Evolutionary conservation across 2,329 filamentous ascomycete genomes (phyloP).

Genomic region (Calonectria leucothoes): DNA sequence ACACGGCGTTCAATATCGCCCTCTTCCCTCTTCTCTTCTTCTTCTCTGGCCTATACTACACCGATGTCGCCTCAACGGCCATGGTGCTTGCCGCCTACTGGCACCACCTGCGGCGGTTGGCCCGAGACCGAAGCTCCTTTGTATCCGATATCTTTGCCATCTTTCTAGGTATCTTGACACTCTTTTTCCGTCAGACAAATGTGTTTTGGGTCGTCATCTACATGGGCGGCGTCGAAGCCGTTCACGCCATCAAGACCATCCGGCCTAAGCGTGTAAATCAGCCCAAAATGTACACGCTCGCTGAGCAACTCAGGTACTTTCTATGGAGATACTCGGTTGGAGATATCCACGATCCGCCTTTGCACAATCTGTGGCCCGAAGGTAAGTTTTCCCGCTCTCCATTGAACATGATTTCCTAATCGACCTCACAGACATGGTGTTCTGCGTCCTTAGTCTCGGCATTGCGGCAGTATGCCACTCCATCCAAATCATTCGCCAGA

Average conservation of each 20-base stretch:
- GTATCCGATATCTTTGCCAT: conserved; percentile 59
- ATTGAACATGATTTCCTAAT: conserved; percentile 23
- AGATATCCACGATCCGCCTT: conserved; percentile 65
- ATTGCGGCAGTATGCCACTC: conserved; percentile 67
- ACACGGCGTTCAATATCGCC: conserved; percentile 81
- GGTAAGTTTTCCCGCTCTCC: conserved; percentile 52
- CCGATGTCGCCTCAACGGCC: conserved; percentile 85
- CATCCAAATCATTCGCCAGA: conserved; percentile 54
- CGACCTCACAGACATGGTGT: conserved; percentile 58
- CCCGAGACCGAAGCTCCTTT: conserved; percentile 44
- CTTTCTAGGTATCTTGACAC: conserved; percentile 70
- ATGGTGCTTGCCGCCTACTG: conserved; percentile 78
- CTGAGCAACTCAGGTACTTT: conserved; percentile 52
- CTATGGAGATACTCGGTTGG: conserved; percentile 59
- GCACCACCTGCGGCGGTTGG: conserved; percentile 61
- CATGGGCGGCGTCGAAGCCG: conserved; percentile 71
- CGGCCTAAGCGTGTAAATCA: conserved; percentile 45
- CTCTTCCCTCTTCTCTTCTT: conserved; percentile 95
- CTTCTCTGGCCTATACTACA: conserved; percentile 96
- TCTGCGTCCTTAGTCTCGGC: conserved; percentile 72
- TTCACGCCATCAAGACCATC: conserved; percentile 62
- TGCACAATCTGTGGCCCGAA: conserved; percentile 60
- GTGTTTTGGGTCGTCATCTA: conserved; percentile 94
- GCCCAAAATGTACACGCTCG: conserved; percentile 46
- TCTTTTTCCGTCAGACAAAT: conserved; percentile 93